These are phyloP conservation scores for sunflower (Helianthus annuus) DNA, from an alignment of 129 eudicot species.

Conservation along the genomic window DNA sequence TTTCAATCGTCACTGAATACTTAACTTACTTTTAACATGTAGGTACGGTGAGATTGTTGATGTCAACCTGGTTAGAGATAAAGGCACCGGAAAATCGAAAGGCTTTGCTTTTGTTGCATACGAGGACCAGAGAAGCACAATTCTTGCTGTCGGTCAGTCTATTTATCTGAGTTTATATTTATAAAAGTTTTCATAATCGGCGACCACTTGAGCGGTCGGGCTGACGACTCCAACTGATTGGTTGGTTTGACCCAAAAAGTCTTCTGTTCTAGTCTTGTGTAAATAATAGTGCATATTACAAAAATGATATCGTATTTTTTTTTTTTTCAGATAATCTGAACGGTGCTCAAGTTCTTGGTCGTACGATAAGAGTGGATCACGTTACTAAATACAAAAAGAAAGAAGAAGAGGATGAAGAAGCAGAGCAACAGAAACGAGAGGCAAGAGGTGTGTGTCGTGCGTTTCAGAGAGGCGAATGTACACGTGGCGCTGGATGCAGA, in stretches of 20 bases:
- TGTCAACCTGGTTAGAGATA: slow-evolving; percentile 86
- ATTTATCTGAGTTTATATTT: neutral
- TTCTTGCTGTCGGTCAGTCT: slow-evolving; percentile 93
- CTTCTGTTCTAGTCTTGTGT: too few relatives aligned
- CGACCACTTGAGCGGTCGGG: neutral
- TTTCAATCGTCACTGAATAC: neutral
- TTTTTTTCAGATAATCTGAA: slow-evolving; percentile 66
- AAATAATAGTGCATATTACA: too few relatives aligned
- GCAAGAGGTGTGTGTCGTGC: slow-evolving; percentile 95
- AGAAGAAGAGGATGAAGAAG: slow-evolving; percentile 92
- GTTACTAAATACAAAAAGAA: slow-evolving; percentile 79
- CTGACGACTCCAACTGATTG: neutral
- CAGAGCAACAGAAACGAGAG: slow-evolving; percentile 71
- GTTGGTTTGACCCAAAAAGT: too few relatives aligned
- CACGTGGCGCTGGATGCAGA: slow-evolving; percentile 85
- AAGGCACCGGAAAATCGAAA: slow-evolving; percentile 91
- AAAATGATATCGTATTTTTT: neutral
- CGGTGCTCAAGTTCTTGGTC: slow-evolving; percentile 83
- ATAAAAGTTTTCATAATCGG: neutral
- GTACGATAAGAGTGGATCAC: slow-evolving; percentile 90
- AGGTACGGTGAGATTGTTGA: slow-evolving; percentile 96
- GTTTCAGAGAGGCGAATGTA: slow-evolving; percentile 90
- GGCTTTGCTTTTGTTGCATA: slow-evolving; percentile 95
- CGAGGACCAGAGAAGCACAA: slow-evolving; percentile 96
- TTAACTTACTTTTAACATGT: slow-evolving; percentile 3